Evolutionary conservation across 2,329 filamentous ascomycete genomes (phyloP).

Genomic region (Byssochlamys sp.): DNA sequence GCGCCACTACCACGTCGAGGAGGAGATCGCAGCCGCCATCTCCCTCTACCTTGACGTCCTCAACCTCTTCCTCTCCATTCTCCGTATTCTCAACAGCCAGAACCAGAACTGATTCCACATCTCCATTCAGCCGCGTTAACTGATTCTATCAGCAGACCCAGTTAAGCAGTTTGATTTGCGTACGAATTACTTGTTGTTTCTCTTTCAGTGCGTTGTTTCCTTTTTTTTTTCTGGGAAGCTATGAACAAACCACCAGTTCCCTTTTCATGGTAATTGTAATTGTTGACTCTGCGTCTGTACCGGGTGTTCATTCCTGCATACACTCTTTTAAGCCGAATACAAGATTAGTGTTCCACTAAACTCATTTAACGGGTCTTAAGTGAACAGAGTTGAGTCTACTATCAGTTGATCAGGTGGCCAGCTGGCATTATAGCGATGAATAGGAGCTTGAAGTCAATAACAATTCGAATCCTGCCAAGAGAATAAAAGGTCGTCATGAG

Average conservation of each 20-base stretch:
- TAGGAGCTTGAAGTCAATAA: neutral
- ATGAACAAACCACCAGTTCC: neutral
- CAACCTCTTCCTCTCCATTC: conserved; percentile 91
- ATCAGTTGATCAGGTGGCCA: neutral
- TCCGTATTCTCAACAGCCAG: conserved; percentile 93
- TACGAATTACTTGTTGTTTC: neutral
- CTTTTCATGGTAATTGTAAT: neutral
- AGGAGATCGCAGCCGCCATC: conserved; percentile 92
- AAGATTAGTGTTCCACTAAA: neutral
- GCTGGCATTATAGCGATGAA: neutral
- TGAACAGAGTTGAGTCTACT: neutral
- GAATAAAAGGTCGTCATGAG: neutral
- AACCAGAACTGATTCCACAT: conserved; percentile 60
- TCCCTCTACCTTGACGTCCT: conserved; percentile 92
- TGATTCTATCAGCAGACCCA: neutral
- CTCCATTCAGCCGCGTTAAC: neutral
- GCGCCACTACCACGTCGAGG: conserved; percentile 92
- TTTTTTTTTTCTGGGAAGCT: neutral
- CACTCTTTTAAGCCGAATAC: neutral
- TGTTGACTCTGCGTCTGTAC: neutral
- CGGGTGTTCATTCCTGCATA: neutral
- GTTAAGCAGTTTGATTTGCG: neutral
- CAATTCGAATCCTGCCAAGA: neutral
- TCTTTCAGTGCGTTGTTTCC: neutral
- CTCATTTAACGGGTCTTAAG: neutral